Evolutionary conservation across 352 stramenopile genomes (phyloP).

Genomic region (Phytophthora citricola): DNA sequence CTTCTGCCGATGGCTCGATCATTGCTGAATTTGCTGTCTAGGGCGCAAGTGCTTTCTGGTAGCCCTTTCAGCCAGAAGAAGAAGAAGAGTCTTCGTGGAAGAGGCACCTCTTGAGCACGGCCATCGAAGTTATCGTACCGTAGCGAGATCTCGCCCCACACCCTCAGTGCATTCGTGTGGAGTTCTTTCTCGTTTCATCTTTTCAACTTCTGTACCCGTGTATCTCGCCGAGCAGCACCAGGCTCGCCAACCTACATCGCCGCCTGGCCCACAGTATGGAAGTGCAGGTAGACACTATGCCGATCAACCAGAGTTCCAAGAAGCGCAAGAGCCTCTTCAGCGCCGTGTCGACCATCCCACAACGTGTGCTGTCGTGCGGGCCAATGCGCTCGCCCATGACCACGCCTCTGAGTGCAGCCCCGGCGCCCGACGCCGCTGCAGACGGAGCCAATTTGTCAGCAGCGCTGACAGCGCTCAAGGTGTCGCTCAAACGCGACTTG

Average conservation of each 20-base stretch:
- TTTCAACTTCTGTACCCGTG: slow-evolving; percentile 18
- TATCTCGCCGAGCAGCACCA: slow-evolving; percentile 16
- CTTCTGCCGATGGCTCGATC: slow-evolving; percentile 44
- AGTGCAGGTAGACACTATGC: slow-evolving; percentile 48
- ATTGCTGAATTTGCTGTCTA: slow-evolving; percentile 71
- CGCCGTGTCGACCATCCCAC: slow-evolving; percentile 29
- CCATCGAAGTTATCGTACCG: neutral
- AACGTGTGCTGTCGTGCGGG: slow-evolving; percentile 27
- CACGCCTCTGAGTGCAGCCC: slow-evolving; percentile 10
- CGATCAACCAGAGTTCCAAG: slow-evolving; percentile 73
- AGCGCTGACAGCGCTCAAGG: slow-evolving; percentile 71
- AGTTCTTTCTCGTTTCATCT: neutral
- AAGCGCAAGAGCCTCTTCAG: slow-evolving; percentile 68
- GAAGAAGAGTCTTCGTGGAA: slow-evolving; percentile 21
- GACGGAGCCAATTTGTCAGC: slow-evolving; percentile 63
- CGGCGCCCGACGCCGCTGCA: slow-evolving; percentile 16
- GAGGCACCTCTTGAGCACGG: slow-evolving; percentile 15
- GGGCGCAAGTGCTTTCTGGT: slow-evolving; percentile 49
- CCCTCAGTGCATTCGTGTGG: slow-evolving; percentile 6
- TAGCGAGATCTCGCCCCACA: neutral
- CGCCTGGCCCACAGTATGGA: slow-evolving; percentile 34
- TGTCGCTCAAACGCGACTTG: slow-evolving; percentile 78
- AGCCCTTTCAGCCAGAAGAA: slow-evolving; percentile 9
- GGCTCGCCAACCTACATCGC: slow-evolving; percentile 2
- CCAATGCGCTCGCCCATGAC: slow-evolving; percentile 17